Base-by-base conservation (phyloP, 352 stramenopile genomes). In the Globisporangium radiosum region DNA sequence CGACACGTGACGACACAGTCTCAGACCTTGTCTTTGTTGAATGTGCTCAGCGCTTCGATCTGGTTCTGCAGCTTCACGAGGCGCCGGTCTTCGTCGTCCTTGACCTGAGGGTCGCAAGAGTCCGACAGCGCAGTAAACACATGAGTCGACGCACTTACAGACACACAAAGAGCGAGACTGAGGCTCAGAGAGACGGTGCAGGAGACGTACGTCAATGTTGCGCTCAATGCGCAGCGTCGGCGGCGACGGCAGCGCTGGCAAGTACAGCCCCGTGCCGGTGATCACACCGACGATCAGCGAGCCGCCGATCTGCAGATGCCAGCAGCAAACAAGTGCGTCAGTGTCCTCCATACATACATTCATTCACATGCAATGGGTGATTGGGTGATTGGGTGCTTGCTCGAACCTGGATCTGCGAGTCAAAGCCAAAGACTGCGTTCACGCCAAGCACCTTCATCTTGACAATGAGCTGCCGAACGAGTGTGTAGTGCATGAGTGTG, bases 391-490 rank as follows among this genome's bases (percentile, higher is more conserved):
- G 11, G 8, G n/a, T 39, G n/a, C 8, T 37, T 11, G n/a, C 10
- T 14, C 3, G 17, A 5, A 14, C 19, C 62, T 97, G 88, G 56
- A 97, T 95, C 61, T 97, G 86, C 4, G 86, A 93, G 36, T 94
- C 83, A 53, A 97, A 92, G 14, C 78, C 83, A 77, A 99, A 99
- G 1, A 97, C 95, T 1, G 96, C 94, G 73, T 99, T 99, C 56
- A 97, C 87, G 25, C 96, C 96, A 19, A 99, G 70, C 15, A 98
- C 92, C 58, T 89, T 90, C 85, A 94, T 92, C 56, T 94, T 94
- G 7, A 91, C 85, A 33, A 90, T 89, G 7, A 94, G 66, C 84
- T 93, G 40, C 2, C 25, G 25, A 25, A 25, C 25, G 25, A 25
- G 25, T 25, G 25, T 25, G 25, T 25, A 25, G 25, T 25, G 25